phyloP scores from a whole-genome alignment of 257 asterid genomes.

The Penstemon davidsonii region DNA sequence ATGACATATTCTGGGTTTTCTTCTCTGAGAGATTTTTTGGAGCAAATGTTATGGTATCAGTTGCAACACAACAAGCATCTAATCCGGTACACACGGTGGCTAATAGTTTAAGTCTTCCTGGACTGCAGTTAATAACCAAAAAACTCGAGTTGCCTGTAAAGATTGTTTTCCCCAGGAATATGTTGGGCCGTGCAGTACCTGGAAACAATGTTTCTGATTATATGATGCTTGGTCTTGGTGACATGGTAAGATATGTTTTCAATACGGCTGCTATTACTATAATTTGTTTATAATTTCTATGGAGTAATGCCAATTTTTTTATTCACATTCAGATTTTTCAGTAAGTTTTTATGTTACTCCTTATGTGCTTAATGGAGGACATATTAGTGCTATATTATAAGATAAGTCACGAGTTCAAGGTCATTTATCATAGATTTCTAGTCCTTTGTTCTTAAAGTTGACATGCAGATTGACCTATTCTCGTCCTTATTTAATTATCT shows the following conservation, averaged over 20 bases:
- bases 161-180: constrained; percentile 89
- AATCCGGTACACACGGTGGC: constrained; percentile 94
- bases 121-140: constrained; percentile 74
- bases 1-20: constrained; percentile 96
- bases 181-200: constrained; percentile 72
- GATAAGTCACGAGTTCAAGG: background rate
- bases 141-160: constrained; percentile 94
- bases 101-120: constrained; percentile 89
- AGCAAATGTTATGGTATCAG: constrained; percentile 95
- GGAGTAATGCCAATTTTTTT: background rate
- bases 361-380: background rate
- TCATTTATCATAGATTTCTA: background rate
- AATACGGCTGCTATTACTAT: background rate
- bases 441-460: background rate
- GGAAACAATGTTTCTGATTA: constrained; percentile 63
- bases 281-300: background rate
- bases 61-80: constrained; percentile 90
- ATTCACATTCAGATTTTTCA: background rate
- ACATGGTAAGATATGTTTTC: constrained; percentile 60
- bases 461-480: background rate
- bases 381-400: background rate
- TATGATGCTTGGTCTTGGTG: constrained; percentile 97
- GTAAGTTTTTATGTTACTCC: background rate
- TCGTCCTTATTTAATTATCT: background rate
- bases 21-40: constrained; percentile 92